Base-by-base conservation (phyloP, 306 rosid genomes). In the Dicorynia guianensis region DNA sequence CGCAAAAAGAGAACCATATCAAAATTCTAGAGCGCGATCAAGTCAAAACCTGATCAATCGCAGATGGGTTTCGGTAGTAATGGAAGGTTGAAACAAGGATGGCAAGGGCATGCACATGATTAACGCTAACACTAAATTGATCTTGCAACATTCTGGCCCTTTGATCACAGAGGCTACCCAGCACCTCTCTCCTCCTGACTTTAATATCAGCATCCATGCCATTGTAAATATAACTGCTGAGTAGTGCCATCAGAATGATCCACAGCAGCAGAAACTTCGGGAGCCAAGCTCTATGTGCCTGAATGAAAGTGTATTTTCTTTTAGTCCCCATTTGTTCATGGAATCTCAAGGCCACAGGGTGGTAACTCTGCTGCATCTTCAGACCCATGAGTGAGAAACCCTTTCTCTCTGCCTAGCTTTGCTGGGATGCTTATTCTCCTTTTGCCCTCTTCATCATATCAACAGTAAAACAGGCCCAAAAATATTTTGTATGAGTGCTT, bases 71-170 rank as follows among this genome's bases (percentile, higher is more conserved):
- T 86, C 83, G 86, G 88, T 82, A 93, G 72, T 90, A 96, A 79
- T 93, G 96, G 84, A 90, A 96, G 76, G 98, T 96, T 36, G 99
- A 96, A 71, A 96, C 99, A 49, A 96, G 96, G 78, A 96, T 90
- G 43, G 99, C 98, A 40, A 96, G 87, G 67, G 99, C 99, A 79
- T 96, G 97, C 18, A 96, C 98, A 84, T 96, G 99, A 72, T 96
- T 96, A 63, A 96, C 97, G 60, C 99, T 96, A 46, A 96, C 99
- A 82, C 80, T 89, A 78, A 96, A 96, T 75, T 92, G 99, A 85
- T 96, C 99, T 80, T 96, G 99, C 80, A 96, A 75, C 99, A 96
- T 96, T 81, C 97, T 89, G 19, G 99, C 98, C 49, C 99, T 89
- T 85, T 92, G 91, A 72, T 96, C 99, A 84, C 99, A 96, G 86